Evolutionary conservation across 1,139 yeast species (phyloP).

Genomic region (Blastobotrys buckinghamii): DNA sequence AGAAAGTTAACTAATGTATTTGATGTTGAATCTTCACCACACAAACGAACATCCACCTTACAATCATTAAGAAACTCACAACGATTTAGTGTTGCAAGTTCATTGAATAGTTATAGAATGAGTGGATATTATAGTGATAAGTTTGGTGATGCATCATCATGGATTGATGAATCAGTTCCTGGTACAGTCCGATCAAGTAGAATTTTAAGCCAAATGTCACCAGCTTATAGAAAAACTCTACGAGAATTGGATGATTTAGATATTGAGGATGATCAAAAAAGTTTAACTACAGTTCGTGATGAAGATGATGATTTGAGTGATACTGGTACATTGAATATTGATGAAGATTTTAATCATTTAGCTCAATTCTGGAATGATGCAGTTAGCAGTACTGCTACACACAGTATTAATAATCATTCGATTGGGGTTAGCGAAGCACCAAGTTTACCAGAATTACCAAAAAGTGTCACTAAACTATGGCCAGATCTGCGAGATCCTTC

Average conservation of each 20-base stretch:
- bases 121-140: background rate
- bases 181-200: background rate
- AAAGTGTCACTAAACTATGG: constrained; percentile 6
- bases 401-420: background rate
- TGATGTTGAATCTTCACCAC: background rate
- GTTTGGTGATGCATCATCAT: background rate
- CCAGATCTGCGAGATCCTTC: constrained; percentile 28
- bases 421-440: background rate
- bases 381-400: constrained; percentile 2
- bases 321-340: constrained; percentile 19
- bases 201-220: background rate
- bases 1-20: background rate
- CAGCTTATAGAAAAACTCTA: constrained; percentile 1
- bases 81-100: background rate
- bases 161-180: background rate
- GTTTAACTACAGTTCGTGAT: constrained; percentile 4
- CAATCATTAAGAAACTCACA: background rate
- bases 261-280: background rate
- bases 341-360: constrained; percentile 31
- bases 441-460: background rate
- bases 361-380: constrained; percentile 30
- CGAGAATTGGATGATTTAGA: background rate
- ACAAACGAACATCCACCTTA: background rate
- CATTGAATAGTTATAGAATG: background rate
- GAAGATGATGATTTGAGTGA: constrained; percentile 3